Percentiles rank a stretch among this genome's conserved stretches.
These are phyloP conservation scores for Ephemerocybe angulata DNA, from an alignment of 768 basidiomycete genomes.

Conservation along the genomic window DNA sequence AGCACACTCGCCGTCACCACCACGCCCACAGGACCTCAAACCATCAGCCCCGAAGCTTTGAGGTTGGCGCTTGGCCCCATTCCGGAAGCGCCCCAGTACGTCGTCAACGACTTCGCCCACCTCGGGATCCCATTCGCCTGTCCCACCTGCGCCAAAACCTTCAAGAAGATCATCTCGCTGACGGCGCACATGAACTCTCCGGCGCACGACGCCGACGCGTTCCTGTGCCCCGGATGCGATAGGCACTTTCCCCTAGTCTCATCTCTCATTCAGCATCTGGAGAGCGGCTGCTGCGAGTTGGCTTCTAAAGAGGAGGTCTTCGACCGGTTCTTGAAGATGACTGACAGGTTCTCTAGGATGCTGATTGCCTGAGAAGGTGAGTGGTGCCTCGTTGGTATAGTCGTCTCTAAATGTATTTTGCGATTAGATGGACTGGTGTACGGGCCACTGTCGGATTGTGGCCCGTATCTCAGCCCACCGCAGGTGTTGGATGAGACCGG, in stretches of 20 bases:
- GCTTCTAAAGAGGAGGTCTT: constrained; percentile 40
- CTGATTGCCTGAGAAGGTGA: constrained; percentile 1
- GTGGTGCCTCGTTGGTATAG: not conserved
- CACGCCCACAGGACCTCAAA: no score
- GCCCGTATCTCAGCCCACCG: not conserved
- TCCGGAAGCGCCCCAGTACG: no score
- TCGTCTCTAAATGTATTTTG: not conserved
- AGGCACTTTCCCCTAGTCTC: constrained; percentile 49
- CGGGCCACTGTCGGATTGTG: not conserved
- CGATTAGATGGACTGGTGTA: not conserved
- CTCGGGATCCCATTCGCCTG: constrained; percentile 49
- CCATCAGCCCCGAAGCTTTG: no score
- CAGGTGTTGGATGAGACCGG: not conserved
- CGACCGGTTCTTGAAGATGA: constrained; percentile 13
- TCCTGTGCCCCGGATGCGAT: constrained; percentile 49
- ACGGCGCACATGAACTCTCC: constrained; percentile 67
- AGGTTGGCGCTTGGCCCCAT: no score
- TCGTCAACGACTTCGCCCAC: not conserved
- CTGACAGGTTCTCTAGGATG: constrained; percentile 5
- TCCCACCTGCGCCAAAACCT: constrained; percentile 51
- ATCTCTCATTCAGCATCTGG: constrained; percentile 59
- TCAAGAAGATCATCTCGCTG: constrained; percentile 38
- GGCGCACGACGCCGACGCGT: constrained; percentile 48
- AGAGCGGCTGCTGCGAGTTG: constrained; percentile 59
- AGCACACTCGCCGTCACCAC: no score